phyloP scores from a whole-genome alignment of 1,284 basidiomycete species.

The Rhodotorula sp. region DNA sequence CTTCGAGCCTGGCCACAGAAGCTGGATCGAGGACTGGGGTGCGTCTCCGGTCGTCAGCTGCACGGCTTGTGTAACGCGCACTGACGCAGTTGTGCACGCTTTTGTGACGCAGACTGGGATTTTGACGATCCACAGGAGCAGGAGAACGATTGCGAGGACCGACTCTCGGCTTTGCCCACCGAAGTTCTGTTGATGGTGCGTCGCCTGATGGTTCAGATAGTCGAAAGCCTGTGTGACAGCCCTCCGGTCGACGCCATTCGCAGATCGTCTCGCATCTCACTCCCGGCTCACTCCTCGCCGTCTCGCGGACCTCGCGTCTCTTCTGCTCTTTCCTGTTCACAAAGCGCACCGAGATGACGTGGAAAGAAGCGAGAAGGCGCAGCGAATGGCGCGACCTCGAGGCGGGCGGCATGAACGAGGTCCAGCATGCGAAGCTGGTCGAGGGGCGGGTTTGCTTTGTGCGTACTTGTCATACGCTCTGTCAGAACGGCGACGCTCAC shows the following conservation, averaged over 20 bases:
- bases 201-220: background rate
- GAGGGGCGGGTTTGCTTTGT: background rate
- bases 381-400: background rate
- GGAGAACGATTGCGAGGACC: background rate
- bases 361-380: background rate
- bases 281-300: background rate
- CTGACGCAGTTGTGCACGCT: no score
- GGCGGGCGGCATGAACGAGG: background rate
- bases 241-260: no score
- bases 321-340: background rate
- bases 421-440: background rate
- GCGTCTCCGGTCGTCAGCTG: no score
- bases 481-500: background rate
- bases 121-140: background rate
- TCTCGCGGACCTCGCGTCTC: background rate
- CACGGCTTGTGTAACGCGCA: no score
- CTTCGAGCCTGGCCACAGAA: no score
- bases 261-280: constrained; percentile 4
- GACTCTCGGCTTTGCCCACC: background rate
- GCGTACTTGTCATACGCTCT: background rate
- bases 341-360: background rate
- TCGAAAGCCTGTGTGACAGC: no score
- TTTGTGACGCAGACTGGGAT: no score
- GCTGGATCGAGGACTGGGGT: no score
- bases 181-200: background rate